A percentile compares a stretch with the other conserved stretches of the same genome.
phyloP scores from a whole-genome alignment of 768 basidiomycete species.

The Termitomyces sp. region DNA sequence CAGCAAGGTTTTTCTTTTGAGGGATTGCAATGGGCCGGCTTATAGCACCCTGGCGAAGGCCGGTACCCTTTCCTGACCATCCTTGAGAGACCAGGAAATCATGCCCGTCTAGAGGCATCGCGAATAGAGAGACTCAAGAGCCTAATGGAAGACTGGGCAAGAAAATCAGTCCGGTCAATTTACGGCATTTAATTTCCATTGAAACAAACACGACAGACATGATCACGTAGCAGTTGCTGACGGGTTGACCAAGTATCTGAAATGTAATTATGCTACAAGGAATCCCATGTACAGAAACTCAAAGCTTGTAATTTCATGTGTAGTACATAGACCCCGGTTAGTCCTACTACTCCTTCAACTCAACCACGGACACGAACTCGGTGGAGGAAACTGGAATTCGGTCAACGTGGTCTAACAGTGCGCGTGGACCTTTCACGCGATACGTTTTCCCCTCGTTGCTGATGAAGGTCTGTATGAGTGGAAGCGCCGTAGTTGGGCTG shows the following conservation, averaged over 20 bases:
- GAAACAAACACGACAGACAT: no score
- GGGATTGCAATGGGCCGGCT: conserved; percentile 71
- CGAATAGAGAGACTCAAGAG: not conserved
- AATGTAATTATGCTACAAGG: no score
- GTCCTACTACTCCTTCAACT: not conserved
- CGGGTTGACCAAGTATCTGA: no score
- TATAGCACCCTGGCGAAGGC: conserved; percentile 81
- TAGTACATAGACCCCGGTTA: not conserved
- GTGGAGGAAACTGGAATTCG: not conserved
- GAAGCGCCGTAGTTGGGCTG: not conserved
- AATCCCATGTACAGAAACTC: no score
- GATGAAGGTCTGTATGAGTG: conserved; percentile 1
- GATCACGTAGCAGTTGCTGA: no score
- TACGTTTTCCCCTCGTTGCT: not conserved
- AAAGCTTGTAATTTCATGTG: no score
- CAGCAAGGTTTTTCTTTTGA: conserved; percentile 82
- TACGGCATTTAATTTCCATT: not conserved
- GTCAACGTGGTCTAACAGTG: not conserved
- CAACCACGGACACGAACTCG: not conserved
- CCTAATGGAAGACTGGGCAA: not conserved
- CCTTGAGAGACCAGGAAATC: conserved; percentile 76
- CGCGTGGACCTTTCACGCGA: not conserved
- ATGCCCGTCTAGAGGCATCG: conserved; percentile 71
- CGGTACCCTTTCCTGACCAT: conserved; percentile 84
- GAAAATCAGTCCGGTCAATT: not conserved